Evolutionary conservation across 1,284 basidiomycete genomes (phyloP).

Genomic region (Apiotrichum akiyoshidainum): DNA sequence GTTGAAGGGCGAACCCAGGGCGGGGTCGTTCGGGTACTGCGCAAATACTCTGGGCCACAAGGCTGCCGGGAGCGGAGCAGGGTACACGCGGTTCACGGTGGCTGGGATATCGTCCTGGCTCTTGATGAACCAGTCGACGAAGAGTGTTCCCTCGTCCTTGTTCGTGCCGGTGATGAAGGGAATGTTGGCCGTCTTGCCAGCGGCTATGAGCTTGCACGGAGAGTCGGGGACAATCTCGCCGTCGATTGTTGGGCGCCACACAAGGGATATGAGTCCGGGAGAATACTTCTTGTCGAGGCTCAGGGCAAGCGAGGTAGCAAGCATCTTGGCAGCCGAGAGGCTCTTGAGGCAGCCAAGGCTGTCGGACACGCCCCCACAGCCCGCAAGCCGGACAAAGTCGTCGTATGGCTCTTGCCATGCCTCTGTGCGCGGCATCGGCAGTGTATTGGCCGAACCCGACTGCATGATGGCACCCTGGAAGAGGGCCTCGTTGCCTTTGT

Average conservation of each 20-base stretch:
- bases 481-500: constrained; percentile 29
- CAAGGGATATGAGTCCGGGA: not conserved
- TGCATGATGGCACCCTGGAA: constrained; percentile 51
- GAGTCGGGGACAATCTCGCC: constrained; percentile 24
- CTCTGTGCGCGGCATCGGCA: constrained; percentile 29
- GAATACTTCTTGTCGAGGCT: not conserved
- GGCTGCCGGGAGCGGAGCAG: constrained; percentile 11
- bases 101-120: not conserved
- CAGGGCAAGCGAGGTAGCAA: constrained; percentile 21
- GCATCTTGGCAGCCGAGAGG: constrained; percentile 27
- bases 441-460: constrained; percentile 42
- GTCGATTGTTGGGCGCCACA: constrained; percentile 21
- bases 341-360: constrained; percentile 41
- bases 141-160: constrained; percentile 26
- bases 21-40: constrained; percentile 34
- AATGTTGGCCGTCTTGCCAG: constrained; percentile 22
- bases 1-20: constrained; percentile 38
- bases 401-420: constrained; percentile 39
- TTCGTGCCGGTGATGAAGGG: constrained; percentile 33
- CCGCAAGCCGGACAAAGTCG: constrained; percentile 26
- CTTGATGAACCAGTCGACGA: constrained; percentile 10
- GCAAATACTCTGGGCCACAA: constrained; percentile 23
- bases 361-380: constrained; percentile 14
- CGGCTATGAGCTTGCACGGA: constrained; percentile 19
- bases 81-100: constrained; percentile 25